Conservation (phyloP, 2,329 filamentous ascomycete species). For the Annulohypoxylon truncatum region DNA sequence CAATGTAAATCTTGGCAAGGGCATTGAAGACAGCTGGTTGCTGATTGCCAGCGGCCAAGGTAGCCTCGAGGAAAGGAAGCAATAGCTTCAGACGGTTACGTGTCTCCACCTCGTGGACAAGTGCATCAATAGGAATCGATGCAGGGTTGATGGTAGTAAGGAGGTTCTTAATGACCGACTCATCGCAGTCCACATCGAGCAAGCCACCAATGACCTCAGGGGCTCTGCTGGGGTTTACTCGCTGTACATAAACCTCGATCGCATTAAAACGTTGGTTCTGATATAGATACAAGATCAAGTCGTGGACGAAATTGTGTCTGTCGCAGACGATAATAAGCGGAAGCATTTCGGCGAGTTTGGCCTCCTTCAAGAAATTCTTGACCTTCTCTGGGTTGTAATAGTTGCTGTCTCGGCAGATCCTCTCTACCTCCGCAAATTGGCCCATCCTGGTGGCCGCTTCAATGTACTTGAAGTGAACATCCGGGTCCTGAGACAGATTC, state of each 20-base stretch:
- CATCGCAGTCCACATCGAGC: conserved; percentile 96
- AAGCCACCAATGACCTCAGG: conserved; percentile 93
- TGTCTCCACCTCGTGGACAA: conserved; percentile 93
- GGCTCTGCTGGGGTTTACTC: conserved; percentile 90
- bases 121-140: conserved; percentile 91
- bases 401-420: conserved; percentile 94
- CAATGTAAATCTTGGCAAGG: conserved; percentile 98
- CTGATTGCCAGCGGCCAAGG: conserved; percentile 88
- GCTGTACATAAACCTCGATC: conserved; percentile 97
- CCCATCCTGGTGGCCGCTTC: conserved; percentile 94
- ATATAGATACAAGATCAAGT: conserved; percentile 95
- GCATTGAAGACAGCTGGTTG: conserved; percentile 98
- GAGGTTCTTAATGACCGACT: conserved; percentile 93
- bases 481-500: conserved; percentile 93
- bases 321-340: conserved; percentile 98
- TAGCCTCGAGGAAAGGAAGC: conserved; percentile 94
- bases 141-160: conserved; percentile 85
- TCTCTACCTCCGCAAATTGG: conserved; percentile 95
- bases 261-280: conserved; percentile 99
- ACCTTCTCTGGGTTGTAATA: conserved; percentile 93
- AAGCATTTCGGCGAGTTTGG: conserved; percentile 88
- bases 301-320: conserved; percentile 98
- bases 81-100: conserved; percentile 96
- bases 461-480: conserved; percentile 99
- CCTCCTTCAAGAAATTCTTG: conserved; percentile 99